Percentiles rank a stretch among this genome's conserved stretches.
Evolutionary conservation across 768 basidiomycete species (phyloP).

Genomic region (Galerina marginata): DNA sequence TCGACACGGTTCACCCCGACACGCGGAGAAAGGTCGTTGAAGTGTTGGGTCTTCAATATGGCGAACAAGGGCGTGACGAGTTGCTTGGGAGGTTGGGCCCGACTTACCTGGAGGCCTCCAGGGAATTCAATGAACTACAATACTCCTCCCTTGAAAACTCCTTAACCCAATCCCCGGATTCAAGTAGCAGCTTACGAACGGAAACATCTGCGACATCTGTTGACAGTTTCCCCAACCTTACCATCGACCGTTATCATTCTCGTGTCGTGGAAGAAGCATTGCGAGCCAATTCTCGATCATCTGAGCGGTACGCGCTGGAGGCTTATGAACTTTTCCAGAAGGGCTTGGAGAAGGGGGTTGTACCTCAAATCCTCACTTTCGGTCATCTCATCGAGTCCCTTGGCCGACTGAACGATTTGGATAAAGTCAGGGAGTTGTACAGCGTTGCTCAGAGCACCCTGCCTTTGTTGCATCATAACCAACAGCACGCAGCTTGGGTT

Average conservation of each 20-base stretch:
- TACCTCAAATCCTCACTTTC: slow-evolving; percentile 57
- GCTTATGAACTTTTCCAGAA: slow-evolving; percentile 58
- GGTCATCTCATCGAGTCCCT: slow-evolving; percentile 70
- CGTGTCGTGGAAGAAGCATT: slow-evolving; percentile 13
- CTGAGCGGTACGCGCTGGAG: neutral
- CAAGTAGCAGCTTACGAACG: slow-evolving; percentile 13
- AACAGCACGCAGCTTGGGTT: slow-evolving; percentile 60
- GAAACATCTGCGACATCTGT: slow-evolving; percentile 14
- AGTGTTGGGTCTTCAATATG: slow-evolving; percentile 27
- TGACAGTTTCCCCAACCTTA: slow-evolving; percentile 12
- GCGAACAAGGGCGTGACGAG: slow-evolving; percentile 28
- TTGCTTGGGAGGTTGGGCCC: slow-evolving; percentile 39
- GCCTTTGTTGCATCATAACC: slow-evolving; percentile 38
- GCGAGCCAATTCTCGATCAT: neutral
- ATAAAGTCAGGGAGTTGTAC: slow-evolving; percentile 72
- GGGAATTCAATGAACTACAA: slow-evolving; percentile 23
- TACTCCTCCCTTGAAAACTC: slow-evolving; percentile 26
- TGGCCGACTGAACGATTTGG: slow-evolving; percentile 64
- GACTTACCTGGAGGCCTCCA: slow-evolving; percentile 30
- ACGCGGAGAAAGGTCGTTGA: slow-evolving; percentile 33
- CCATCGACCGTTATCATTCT: slow-evolving; percentile 16
- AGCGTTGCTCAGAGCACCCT: slow-evolving; percentile 68
- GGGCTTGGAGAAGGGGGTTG: slow-evolving; percentile 48
- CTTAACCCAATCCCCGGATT: slow-evolving; percentile 14
- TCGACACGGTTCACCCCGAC: slow-evolving; percentile 32